phyloP scores from a whole-genome alignment of 352 stramenopile species.

The Globisporangium spinosum region DNA sequence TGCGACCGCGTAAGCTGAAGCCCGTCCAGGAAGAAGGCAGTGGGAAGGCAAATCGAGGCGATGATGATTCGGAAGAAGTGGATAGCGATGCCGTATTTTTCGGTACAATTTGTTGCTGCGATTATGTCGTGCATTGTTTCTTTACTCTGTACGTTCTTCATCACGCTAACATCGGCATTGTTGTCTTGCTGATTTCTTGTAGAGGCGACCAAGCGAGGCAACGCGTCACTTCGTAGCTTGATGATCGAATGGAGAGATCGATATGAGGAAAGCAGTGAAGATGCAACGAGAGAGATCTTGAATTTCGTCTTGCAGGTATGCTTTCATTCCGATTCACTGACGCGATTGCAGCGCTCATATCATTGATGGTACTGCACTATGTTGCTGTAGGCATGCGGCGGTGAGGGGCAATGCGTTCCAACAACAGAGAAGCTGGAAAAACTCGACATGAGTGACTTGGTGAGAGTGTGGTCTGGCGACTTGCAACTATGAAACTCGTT shows the following conservation, averaged over 20 bases:
- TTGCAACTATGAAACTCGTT: background rate
- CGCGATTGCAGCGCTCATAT: background rate
- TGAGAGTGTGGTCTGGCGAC: conserved; percentile 8
- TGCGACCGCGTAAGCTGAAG: conserved; percentile 31
- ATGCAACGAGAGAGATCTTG: conserved; percentile 62
- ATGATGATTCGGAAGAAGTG: conserved; percentile 19
- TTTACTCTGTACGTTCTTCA: background rate
- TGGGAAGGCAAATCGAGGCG: conserved; percentile 15
- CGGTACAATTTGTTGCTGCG: background rate
- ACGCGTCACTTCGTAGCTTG: conserved; percentile 47
- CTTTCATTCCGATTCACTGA: background rate
- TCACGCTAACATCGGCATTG: background rate
- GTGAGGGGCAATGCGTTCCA: conserved; percentile 42
- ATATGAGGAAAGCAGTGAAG: conserved; percentile 56
- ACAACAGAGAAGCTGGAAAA: conserved; percentile 51
- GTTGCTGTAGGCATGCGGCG: conserved; percentile 44
- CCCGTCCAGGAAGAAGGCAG: conserved; percentile 20
- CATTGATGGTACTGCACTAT: background rate
- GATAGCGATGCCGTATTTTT: conserved; percentile 9
- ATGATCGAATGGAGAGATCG: conserved; percentile 65
- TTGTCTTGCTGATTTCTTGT: background rate
- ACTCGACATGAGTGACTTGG: conserved; percentile 70
- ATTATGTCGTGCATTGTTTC: background rate
- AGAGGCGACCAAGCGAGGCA: conserved; percentile 60
- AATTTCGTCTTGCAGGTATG: conserved; percentile 68